Evolutionary conservation across 257 asterid species (phyloP).

Genomic region (Solanum chmielewskii): DNA sequence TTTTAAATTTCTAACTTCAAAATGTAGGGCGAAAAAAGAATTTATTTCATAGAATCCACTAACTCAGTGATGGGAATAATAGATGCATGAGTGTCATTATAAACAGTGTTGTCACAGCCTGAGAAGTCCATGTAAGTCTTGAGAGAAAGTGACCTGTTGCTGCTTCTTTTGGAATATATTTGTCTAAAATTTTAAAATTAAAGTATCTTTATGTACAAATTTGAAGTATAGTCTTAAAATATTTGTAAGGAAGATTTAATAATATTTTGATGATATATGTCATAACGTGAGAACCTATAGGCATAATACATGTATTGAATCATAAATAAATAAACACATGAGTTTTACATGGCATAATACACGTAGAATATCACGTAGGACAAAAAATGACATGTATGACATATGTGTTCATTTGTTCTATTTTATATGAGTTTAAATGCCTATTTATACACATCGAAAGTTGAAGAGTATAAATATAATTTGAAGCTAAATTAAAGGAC

Average conservation of each 20-base stretch:
- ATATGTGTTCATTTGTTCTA: no score
- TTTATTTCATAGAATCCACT: background rate
- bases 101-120: background rate
- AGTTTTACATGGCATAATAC: no score
- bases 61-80: background rate
- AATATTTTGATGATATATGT: background rate
- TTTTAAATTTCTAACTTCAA: no score
- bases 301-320: no score
- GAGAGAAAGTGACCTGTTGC: background rate
- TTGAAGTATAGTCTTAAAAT: background rate
- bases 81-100: background rate
- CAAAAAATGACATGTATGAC: no score
- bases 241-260: background rate
- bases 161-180: background rate
- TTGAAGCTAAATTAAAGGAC: no score
- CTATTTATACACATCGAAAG: no score
- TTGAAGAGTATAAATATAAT: no score
- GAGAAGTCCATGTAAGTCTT: background rate
- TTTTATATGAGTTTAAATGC: no score
- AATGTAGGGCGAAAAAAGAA: background rate
- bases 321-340: no score
- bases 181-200: background rate
- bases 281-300: background rate
- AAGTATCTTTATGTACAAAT: background rate
- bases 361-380: accelerated